Conservation (phyloP, 2,329 filamentous ascomycete genomes). For the Aureobasidium lini region DNA sequence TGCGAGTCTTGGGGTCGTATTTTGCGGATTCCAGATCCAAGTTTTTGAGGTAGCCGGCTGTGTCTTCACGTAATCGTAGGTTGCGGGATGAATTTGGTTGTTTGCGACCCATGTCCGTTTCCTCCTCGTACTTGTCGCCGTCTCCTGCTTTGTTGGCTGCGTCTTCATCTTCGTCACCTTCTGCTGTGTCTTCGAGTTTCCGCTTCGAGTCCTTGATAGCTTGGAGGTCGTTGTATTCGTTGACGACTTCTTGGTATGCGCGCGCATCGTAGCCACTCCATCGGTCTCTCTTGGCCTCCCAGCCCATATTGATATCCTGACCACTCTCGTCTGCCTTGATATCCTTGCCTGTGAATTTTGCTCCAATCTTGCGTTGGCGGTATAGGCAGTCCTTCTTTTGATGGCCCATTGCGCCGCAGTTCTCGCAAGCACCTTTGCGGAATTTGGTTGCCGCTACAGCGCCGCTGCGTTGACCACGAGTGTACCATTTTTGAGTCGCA, state of each 20-base stretch:
- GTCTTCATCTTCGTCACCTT: conserved; percentile 29
- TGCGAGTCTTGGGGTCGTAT: conserved; percentile 93
- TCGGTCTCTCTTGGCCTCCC: conserved; percentile 94
- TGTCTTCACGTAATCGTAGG: conserved; percentile 87
- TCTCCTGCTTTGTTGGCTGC: conserved; percentile 44
- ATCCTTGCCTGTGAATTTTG: conserved; percentile 84
- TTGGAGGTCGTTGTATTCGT: conserved; percentile 83
- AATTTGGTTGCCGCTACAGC: conserved; percentile 84
- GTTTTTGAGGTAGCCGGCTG: conserved; percentile 91
- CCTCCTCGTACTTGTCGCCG: conserved; percentile 72
- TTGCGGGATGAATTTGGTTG: conserved; percentile 88
- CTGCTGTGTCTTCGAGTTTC: conserved; percentile 22
- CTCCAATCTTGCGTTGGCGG: conserved; percentile 79
- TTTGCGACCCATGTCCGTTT: conserved; percentile 92
- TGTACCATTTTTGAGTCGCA: conserved; percentile 79
- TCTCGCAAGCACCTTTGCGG: conserved; percentile 96
- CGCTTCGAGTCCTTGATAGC: conserved; percentile 49
- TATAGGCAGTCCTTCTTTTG: conserved; percentile 90
- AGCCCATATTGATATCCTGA: conserved; percentile 79
- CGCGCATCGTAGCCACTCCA: conserved; percentile 96
- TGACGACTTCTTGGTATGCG: conserved; percentile 79
- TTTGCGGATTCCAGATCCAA: conserved; percentile 93
- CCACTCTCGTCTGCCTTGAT: conserved; percentile 88
- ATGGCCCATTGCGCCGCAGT: conserved; percentile 95
- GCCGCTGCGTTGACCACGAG: conserved; percentile 74